Evolutionary conservation across 768 basidiomycete species (phyloP).

Genomic region (Russula sp.): DNA sequence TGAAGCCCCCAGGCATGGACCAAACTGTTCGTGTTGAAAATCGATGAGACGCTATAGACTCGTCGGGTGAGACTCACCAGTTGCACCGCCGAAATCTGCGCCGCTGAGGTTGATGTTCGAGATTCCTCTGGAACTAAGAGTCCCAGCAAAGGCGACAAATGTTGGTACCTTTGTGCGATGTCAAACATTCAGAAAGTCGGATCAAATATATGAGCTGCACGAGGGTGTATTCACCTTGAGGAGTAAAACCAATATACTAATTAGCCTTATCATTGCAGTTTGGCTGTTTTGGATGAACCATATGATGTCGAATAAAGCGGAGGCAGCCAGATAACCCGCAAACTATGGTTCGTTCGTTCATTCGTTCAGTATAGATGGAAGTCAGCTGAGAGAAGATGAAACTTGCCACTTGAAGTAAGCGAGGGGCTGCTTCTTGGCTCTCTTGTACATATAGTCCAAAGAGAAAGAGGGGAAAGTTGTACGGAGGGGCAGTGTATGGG

Average conservation of each 20-base stretch:
- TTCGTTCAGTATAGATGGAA: neutral
- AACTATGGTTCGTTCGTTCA: conserved; percentile 49
- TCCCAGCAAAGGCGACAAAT: conserved; percentile 36
- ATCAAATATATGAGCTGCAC: neutral
- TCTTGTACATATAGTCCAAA: conserved; percentile 77
- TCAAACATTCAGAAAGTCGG: neutral
- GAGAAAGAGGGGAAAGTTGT: conserved; percentile 81
- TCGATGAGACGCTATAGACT: neutral
- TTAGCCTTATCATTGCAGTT: conserved; percentile 51
- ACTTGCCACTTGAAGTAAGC: conserved; percentile 64
- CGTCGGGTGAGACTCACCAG: conserved; percentile 33
- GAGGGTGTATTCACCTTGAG: conserved; percentile 38
- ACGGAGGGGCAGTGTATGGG: conserved; percentile 58
- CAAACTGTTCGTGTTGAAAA: conserved; percentile 36
- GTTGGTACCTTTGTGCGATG: conserved; percentile 38
- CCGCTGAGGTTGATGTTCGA: conserved; percentile 38
- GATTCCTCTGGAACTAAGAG: conserved; percentile 41
- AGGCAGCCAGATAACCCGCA: conserved; percentile 57
- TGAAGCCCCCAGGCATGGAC: conserved; percentile 47
- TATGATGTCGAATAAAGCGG: conserved; percentile 65
- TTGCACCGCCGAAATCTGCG: conserved; percentile 37
- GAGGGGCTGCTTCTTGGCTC: conserved; percentile 51
- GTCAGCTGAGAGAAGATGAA: neutral
- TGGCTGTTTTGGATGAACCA: conserved; percentile 62
- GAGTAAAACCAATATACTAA: conserved; percentile 44